These are phyloP conservation scores for Lolium perenne DNA, from an alignment of 176 grass and related monocot genomes.

Conservation along the genomic window DNA sequence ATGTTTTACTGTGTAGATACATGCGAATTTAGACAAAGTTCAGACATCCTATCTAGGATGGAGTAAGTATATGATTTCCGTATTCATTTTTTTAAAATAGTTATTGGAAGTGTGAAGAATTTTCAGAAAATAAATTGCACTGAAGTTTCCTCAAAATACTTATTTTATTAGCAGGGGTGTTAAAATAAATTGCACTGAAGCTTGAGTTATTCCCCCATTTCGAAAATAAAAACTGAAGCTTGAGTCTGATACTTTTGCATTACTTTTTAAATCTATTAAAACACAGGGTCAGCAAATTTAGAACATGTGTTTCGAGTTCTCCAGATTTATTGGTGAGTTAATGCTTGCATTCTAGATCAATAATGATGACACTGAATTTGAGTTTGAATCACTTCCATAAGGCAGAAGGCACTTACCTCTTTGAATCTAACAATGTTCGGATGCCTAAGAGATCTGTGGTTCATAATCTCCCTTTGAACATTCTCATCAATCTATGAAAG, in stretches of 20 bases:
- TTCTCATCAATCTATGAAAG: slow-evolving; percentile 89
- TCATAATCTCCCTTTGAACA: slow-evolving; percentile 99
- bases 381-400: slow-evolving; percentile 15
- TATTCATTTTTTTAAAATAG: slow-evolving; percentile 9
- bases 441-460: slow-evolving; percentile 91
- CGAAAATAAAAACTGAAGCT: no score
- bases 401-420: slow-evolving; percentile 62
- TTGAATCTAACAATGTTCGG: slow-evolving; percentile 95
- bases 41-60: no score
- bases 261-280: background rate
- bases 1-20: no score
- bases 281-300: background rate
- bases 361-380: slow-evolving; percentile 15
- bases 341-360: background rate
- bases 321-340: background rate
- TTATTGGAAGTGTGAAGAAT: background rate
- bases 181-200: no score
- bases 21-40: no score
- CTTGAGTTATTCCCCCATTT: no score
- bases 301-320: background rate
- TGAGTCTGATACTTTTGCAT: background rate
- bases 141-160: background rate
- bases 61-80: background rate
- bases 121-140: no score
- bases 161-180: background rate